Conservation (phyloP, 805 yeast species). For the Pichia occidentalis region DNA sequence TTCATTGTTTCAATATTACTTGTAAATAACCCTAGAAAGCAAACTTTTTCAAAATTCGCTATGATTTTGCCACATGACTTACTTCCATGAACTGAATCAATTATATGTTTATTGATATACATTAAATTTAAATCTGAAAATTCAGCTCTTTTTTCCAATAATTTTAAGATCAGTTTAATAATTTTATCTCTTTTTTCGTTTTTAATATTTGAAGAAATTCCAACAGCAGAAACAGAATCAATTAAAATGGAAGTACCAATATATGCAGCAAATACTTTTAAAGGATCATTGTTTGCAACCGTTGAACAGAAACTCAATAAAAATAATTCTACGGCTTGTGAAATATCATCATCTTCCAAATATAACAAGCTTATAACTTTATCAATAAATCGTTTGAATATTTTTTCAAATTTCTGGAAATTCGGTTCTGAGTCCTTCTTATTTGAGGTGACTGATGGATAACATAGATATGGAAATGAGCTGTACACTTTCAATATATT, state of each 20-base stretch:
- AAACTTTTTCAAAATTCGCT: constrained; percentile 42
- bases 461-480: constrained; percentile 31
- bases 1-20: constrained; percentile 45
- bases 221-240: constrained; percentile 31
- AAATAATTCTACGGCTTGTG: constrained; percentile 32
- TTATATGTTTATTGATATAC: constrained; percentile 5
- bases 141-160: constrained; percentile 32
- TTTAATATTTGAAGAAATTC: constrained; percentile 20
- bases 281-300: constrained; percentile 26
- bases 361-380: constrained; percentile 35
- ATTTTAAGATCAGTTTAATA: constrained; percentile 34
- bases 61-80: constrained; percentile 30
- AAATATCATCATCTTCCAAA: constrained; percentile 32
- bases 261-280: constrained; percentile 30
- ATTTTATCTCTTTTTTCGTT: constrained; percentile 26
- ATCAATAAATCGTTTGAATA: constrained; percentile 18
- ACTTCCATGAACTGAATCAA: constrained; percentile 16
- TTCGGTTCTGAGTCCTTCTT: constrained; percentile 4
- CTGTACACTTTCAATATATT: constrained; percentile 29
- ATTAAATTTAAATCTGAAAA: constrained; percentile 12
- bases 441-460: constrained; percentile 12
- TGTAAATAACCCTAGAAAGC: constrained; percentile 45
- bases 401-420: constrained; percentile 17
- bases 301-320: constrained; percentile 29
- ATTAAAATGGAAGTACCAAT: constrained; percentile 35